Evolutionary conservation across 202 grass and related monocot genomes (phyloP).

Genomic region (Schoenoplectus triqueter): DNA sequence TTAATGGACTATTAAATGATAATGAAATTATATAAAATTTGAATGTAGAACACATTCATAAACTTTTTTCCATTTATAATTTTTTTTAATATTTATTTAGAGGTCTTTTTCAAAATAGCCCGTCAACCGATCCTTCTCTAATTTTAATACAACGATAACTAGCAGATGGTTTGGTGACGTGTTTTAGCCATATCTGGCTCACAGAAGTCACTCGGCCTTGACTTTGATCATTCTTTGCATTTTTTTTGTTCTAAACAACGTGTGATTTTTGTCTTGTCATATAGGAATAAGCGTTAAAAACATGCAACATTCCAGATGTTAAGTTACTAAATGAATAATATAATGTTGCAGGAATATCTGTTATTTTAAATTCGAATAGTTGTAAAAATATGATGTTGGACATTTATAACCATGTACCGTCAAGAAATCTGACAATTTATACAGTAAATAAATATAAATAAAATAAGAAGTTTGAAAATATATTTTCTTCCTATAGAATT

Average conservation of each 20-base stretch:
- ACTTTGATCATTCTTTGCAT: background rate
- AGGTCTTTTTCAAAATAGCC: no score
- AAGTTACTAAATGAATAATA: background rate
- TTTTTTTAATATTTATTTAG: no score
- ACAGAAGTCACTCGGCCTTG: background rate
- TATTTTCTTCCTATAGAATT: background rate
- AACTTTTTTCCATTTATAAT: no score
- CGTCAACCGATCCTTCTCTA: background rate
- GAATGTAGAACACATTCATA: no score
- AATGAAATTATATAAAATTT: no score
- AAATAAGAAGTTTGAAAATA: no score
- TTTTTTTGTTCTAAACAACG: background rate
- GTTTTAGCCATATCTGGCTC: background rate
- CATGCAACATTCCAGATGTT: no score
- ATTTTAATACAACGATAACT: background rate
- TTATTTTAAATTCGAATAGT: background rate
- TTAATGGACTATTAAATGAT: no score
- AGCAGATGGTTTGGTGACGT: background rate
- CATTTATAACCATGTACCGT: background rate
- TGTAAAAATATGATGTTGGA: background rate
- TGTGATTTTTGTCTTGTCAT: background rate
- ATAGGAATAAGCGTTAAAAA: no score
- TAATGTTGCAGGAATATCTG: background rate
- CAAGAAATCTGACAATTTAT: no score
- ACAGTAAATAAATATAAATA: no score